phyloP scores from a whole-genome alignment of 78 protist genomes.

The Anaeramoeba ignava region DNA sequence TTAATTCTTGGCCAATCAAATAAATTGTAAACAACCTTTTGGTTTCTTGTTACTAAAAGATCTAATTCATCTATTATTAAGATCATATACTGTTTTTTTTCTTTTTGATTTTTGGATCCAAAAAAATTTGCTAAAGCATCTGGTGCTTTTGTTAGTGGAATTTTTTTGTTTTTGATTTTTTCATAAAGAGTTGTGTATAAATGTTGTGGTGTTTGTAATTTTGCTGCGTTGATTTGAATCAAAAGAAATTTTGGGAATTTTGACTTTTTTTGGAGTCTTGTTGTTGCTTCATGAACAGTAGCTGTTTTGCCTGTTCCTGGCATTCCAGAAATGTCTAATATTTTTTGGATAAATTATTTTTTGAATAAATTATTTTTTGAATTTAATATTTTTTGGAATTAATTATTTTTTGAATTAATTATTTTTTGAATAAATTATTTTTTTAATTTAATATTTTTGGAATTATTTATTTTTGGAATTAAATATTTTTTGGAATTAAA shows the following conservation, averaged over 20 bases:
- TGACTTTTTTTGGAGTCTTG: conserved; percentile 19
- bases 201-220: conserved; percentile 6
- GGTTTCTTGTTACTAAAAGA: conserved; percentile 33
- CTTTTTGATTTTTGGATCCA: neutral
- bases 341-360: no score
- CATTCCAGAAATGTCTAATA: conserved; percentile 49
- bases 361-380: no score
- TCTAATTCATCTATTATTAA: conserved; percentile 59
- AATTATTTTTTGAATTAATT: no score
- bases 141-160: neutral
- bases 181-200: conserved; percentile 19
- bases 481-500: no score
- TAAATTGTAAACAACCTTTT: conserved; percentile 48
- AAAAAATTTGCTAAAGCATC: neutral
- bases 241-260: conserved; percentile 12
- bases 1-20: conserved; percentile 51
- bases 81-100: neutral
- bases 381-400: no score
- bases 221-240: conserved; percentile 29
- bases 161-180: neutral
- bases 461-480: no score
- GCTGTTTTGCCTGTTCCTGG: conserved; percentile 71
- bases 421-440: no score
- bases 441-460: no score
- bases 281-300: conserved; percentile 41